phyloP scores from a whole-genome alignment of 1,139 yeast genomes.

The Diutina mesorugosa region DNA sequence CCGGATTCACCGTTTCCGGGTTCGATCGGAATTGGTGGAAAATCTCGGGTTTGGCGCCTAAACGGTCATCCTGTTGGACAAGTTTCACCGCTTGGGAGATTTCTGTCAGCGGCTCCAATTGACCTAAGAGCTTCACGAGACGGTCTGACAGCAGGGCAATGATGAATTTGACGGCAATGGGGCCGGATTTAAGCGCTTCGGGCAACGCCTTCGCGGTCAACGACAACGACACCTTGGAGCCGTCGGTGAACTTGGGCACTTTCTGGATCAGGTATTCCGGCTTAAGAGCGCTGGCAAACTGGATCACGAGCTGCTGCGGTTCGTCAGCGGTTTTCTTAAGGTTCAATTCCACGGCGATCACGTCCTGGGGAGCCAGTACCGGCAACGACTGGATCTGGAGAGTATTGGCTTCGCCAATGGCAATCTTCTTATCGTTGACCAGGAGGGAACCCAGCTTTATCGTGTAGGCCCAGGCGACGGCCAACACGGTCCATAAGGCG shows the following conservation, averaged over 20 bases:
- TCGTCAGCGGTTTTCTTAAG: slow-evolving; percentile 10
- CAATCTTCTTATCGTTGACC: neutral
- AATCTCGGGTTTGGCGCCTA: slow-evolving; percentile 53
- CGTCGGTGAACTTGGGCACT: slow-evolving; percentile 4
- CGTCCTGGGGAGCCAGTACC: slow-evolving; percentile 21
- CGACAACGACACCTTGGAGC: slow-evolving; percentile 5
- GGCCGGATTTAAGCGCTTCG: slow-evolving; percentile 3
- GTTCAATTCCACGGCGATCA: slow-evolving; percentile 16
- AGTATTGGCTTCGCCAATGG: slow-evolving; percentile 23
- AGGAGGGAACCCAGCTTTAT: neutral
- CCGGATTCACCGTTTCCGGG: slow-evolving; percentile 40
- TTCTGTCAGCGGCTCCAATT: slow-evolving; percentile 20
- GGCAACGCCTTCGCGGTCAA: slow-evolving; percentile 2
- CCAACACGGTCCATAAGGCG: neutral
- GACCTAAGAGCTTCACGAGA: slow-evolving; percentile 5
- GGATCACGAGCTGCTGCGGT: slow-evolving; percentile 12
- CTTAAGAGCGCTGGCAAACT: slow-evolving; percentile 9
- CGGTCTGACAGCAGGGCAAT: slow-evolving; percentile 15
- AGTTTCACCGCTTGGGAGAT: slow-evolving; percentile 13
- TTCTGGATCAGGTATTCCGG: slow-evolving; percentile 6
- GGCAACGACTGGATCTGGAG: slow-evolving; percentile 15
- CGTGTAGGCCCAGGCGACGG: neutral
- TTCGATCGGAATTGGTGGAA: slow-evolving; percentile 50
- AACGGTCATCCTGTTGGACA: slow-evolving; percentile 18
- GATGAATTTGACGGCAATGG: slow-evolving; percentile 5